A percentile compares a stretch with the other conserved stretches of the same genome.
Conservation (phyloP, 352 stramenopile species). For the Phytophthora chlamydospora region DNA sequence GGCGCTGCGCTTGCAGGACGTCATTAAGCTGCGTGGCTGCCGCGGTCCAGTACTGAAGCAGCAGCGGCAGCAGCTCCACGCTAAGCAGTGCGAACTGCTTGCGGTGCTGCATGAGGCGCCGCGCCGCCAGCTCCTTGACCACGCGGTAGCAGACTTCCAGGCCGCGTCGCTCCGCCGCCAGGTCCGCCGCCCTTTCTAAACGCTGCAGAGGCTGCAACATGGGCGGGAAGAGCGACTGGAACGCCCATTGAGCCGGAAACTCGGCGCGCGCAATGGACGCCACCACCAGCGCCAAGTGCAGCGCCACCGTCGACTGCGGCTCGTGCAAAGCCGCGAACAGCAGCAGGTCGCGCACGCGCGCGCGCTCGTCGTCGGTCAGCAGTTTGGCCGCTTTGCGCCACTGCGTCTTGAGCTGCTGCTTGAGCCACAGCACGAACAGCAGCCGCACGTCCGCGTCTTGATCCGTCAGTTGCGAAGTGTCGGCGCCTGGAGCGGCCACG, state of each 20-base stretch:
- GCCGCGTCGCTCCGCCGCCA: conserved; percentile 40
- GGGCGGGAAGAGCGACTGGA: conserved; percentile 68
- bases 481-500: conserved; percentile 41
- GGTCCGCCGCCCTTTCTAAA: conserved; percentile 11
- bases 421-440: conserved; percentile 78
- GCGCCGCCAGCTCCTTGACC: conserved; percentile 79
- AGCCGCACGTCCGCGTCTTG: conserved; percentile 64
- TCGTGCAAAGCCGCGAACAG: conserved; percentile 77
- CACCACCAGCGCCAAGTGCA: conserved; percentile 71
- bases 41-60: conserved; percentile 68
- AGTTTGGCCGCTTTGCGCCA: conserved; percentile 45
- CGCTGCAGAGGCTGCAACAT: conserved; percentile 59
- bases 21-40: conserved; percentile 39
- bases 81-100: conserved; percentile 82
- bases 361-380: conserved; percentile 50
- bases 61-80: conserved; percentile 63
- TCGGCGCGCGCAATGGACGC: conserved; percentile 75
- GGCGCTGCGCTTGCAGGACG: conserved; percentile 35
- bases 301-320: conserved; percentile 51
- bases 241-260: conserved; percentile 73
- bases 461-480: conserved; percentile 33
- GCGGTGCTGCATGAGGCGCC: conserved; percentile 80
- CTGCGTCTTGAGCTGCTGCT: conserved; percentile 69
- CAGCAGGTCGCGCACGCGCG: conserved; percentile 54
- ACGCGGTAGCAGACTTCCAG: conserved; percentile 73